Percentiles rank a stretch among this genome's conserved stretches.
phyloP scores from a whole-genome alignment of 352 stramenopile species.

The Pilasporangium apinafurcum region DNA sequence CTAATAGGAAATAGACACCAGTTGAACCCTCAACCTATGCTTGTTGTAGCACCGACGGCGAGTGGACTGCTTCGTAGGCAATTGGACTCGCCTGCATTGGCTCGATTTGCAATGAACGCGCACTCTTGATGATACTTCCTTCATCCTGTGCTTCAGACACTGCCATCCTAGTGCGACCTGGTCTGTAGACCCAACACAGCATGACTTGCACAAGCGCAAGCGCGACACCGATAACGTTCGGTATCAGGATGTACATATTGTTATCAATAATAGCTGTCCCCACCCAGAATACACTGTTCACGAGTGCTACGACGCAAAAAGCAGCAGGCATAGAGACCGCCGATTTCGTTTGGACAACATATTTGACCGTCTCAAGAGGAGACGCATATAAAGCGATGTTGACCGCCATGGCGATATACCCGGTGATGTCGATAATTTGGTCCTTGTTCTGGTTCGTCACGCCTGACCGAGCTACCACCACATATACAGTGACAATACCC shows the following conservation, averaged over 20 bases:
- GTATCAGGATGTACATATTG: conserved; percentile 40
- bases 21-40: too few relatives aligned
- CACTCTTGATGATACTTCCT: too few relatives aligned
- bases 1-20: too few relatives aligned
- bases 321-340: conserved; percentile 41
- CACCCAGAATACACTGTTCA: conserved; percentile 57
- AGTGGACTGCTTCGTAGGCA: too few relatives aligned
- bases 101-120: too few relatives aligned
- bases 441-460: conserved; percentile 15
- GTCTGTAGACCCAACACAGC: conserved; percentile 49
- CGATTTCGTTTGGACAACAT: conserved; percentile 44
- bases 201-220: conserved; percentile 38
- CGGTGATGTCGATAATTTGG: conserved; percentile 13
- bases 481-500: conserved; percentile 21
- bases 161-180: too few relatives aligned
- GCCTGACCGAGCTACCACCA: conserved; percentile 19
- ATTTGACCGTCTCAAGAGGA: conserved; percentile 37
- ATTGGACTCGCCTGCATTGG: too few relatives aligned
- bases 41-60: too few relatives aligned
- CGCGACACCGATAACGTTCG: conserved; percentile 30
- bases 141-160: too few relatives aligned
- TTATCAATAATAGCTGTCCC: conserved; percentile 31
- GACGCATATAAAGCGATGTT: conserved; percentile 52
- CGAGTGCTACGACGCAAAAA: conserved; percentile 34
- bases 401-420: conserved; percentile 31